These are phyloP conservation scores for Talaromyces atroroseus DNA, from an alignment of 2,329 filamentous ascomycete species.

Conservation along the genomic window DNA sequence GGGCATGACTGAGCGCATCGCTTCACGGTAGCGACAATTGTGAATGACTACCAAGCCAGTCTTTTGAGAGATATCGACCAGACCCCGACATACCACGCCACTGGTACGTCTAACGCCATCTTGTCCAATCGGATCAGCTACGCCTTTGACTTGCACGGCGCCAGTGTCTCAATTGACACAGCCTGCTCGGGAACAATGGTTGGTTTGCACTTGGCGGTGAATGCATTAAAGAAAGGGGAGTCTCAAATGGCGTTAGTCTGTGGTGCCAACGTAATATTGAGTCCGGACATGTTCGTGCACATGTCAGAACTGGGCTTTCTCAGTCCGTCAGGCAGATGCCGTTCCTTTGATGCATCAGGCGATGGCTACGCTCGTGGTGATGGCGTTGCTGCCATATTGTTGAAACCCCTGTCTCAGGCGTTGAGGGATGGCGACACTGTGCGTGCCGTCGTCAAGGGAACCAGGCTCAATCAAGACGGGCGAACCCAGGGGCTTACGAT, in stretches of 20 bases:
- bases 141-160: constrained; percentile 11
- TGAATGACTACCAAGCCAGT: constrained; percentile 21
- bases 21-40: constrained; percentile 27
- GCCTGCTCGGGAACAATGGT: constrained; percentile 16
- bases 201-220: not conserved
- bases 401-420: constrained; percentile 25
- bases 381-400: constrained; percentile 20
- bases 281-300: constrained; percentile 1
- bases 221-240: constrained; percentile 1
- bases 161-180: constrained; percentile 14
- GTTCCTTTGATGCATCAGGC: constrained; percentile 30
- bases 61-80: constrained; percentile 14
- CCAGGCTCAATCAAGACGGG: constrained; percentile 20
- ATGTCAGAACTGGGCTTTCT: constrained; percentile 16
- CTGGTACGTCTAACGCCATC: constrained; percentile 22
- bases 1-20: constrained; percentile 24
- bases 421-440: constrained; percentile 26
- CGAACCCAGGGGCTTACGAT: constrained; percentile 18
- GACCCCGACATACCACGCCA: constrained; percentile 17
- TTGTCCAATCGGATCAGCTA: constrained; percentile 25
- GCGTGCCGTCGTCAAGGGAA: constrained; percentile 23
- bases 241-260: constrained; percentile 8
- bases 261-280: constrained; percentile 12
- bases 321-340: constrained; percentile 20
- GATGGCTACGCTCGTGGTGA: constrained; percentile 42